Percentiles rank a stretch among this genome's conserved stretches.
phyloP scores from a whole-genome alignment of 2,329 filamentous ascomycete species.

The Lachnellula cervina region DNA sequence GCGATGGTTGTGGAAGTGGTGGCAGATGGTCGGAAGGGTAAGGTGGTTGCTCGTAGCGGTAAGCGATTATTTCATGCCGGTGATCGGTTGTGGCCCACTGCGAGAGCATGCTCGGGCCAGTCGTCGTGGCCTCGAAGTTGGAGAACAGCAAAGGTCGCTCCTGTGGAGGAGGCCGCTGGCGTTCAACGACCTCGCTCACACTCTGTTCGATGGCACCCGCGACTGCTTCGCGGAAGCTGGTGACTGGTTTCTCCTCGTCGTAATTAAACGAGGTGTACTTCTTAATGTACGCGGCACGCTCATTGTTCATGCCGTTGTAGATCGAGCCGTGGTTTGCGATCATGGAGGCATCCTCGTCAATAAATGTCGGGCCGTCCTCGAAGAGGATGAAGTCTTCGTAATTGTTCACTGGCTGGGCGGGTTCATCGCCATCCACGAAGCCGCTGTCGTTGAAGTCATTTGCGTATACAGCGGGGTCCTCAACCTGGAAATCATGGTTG shows the following conservation, averaged over 20 bases:
- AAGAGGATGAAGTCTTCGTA: conserved; percentile 17
- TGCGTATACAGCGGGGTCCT: not conserved
- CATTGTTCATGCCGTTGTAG: conserved; percentile 6
- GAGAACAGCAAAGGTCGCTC: not conserved
- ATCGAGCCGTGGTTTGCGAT: conserved; percentile 2
- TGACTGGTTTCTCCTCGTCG: not conserved
- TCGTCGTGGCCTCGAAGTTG: not conserved
- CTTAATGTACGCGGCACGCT: not conserved
- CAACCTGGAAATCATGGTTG: not conserved
- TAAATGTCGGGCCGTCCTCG: not conserved
- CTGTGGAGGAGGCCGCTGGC: not conserved
- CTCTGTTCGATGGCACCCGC: not conserved
- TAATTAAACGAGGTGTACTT: not conserved
- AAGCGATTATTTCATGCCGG: conserved; percentile 3
- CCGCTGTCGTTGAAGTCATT: conserved; percentile 13
- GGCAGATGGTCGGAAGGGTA: not conserved
- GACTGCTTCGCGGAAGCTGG: not conserved
- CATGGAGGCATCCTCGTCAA: conserved; percentile 4
- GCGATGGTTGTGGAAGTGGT: not conserved
- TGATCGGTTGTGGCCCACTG: not conserved
- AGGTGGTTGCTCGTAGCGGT: not conserved
- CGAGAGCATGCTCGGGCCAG: not conserved
- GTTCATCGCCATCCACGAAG: conserved; percentile 7
- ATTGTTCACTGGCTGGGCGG: not conserved
- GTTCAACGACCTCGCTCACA: not conserved